Evolutionary conservation across 768 basidiomycete genomes (phyloP).

Genomic region (Termitomyces sp.): DNA sequence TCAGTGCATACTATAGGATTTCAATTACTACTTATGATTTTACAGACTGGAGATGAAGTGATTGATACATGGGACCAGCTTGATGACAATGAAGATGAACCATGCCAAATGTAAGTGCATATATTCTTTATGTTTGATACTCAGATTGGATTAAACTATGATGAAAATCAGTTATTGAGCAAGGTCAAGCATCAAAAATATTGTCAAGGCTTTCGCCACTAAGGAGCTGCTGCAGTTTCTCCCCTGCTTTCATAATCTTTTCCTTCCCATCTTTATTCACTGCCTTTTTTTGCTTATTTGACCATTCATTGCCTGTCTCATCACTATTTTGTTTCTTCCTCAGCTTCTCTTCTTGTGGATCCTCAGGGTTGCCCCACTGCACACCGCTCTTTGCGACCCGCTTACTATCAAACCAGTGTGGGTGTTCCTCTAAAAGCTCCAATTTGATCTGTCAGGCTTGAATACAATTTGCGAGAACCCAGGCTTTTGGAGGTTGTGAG

Average conservation of each 20-base stretch:
- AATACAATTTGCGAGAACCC: background rate
- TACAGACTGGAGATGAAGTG: background rate
- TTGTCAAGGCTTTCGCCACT: background rate
- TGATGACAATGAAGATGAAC: background rate
- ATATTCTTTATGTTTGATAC: background rate
- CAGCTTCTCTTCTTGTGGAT: background rate
- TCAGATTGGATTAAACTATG: no score
- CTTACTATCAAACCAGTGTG: background rate
- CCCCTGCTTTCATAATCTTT: background rate
- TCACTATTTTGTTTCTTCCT: background rate
- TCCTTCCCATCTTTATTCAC: background rate
- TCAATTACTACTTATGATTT: background rate
- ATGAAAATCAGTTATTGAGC: no score
- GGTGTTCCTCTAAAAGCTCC: background rate
- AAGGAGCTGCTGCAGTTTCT: background rate
- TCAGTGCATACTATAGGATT: no score
- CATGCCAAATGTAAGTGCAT: background rate
- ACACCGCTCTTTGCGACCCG: background rate
- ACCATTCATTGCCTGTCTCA: background rate
- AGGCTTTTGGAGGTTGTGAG: no score
- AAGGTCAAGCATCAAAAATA: background rate
- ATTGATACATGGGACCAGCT: background rate
- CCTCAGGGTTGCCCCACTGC: background rate
- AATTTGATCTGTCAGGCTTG: background rate
- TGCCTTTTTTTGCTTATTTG: background rate